Evolutionary conservation across 176 grass and related monocot genomes (phyloP), one percentile per base, ranked within the genome.

Genomic region (Guadua angustifolia): DNA sequence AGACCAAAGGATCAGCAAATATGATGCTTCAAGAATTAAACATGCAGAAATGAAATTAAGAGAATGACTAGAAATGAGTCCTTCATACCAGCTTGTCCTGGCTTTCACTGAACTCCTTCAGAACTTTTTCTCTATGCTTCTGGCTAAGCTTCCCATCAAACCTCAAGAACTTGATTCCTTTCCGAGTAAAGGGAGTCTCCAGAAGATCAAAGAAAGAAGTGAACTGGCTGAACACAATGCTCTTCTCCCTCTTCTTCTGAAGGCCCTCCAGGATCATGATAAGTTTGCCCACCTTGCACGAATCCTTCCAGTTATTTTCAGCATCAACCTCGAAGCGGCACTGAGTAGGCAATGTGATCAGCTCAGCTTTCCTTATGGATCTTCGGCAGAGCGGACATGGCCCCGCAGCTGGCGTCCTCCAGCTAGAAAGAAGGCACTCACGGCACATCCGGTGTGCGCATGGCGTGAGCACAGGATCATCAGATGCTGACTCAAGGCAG

Each of bases 181-280:
- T 89, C 64, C 80, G 91, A 22, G 21, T 91, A 11, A 97, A 86
- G 13, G 90, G 78, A 52, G 93, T 89, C 87, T 93, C 90, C 26
- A 94, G 33, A 35, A 97, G 91, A 89, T 97, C 95, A 10, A 97
- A 89, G 84, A 97, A 97, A 7, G 87, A 94, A 45, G 95, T 97
- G 79, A 94, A 94, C 82, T 94, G 92, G 84, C 95, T 97, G 86
- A 97, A 97, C 26, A 97, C 88, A 50, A 94, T 97, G 73, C 95
- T 97, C 82, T 97, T 97, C 82, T 97, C 95, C 71, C 70, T 85
- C 57, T 86, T 84, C 58, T 71, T 88, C 75, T 61, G 63, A 53
- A 91, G 75, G 39, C 40, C 75, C 70, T 94, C 60, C 29, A 94
- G 79, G 69, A 81, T 89, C 66, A 55, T 79, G 26, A 97, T 84